phyloP scores from a whole-genome alignment of 352 stramenopile genomes.

The Aphanomyces cochlioides region DNA sequence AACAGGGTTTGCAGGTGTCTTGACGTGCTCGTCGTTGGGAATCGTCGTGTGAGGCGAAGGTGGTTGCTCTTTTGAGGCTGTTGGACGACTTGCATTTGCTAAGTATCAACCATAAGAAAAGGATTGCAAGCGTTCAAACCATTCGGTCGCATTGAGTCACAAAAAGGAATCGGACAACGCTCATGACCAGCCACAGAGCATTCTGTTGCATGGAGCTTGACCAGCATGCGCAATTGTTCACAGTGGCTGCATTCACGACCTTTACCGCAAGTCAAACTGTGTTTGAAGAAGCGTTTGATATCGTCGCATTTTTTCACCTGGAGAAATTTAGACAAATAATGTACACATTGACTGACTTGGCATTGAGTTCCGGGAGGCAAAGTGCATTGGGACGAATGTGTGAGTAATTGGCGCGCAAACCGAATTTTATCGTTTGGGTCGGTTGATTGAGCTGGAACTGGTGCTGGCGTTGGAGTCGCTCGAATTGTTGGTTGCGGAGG shows the following conservation, averaged over 20 bases:
- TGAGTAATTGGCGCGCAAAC: conserved; percentile 77
- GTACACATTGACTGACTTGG: conserved; percentile 32
- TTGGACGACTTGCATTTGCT: too few relatives aligned
- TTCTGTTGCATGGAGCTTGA: conserved; percentile 83
- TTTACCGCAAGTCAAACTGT: conserved; percentile 70
- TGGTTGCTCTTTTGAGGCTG: too few relatives aligned
- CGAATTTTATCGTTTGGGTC: conserved; percentile 79
- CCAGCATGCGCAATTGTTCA: conserved; percentile 73
- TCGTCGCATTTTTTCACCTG: conserved; percentile 83
- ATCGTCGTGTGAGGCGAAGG: too few relatives aligned
- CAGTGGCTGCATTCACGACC: conserved; percentile 70
- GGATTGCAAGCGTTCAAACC: background rate
- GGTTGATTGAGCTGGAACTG: background rate
- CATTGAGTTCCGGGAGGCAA: conserved; percentile 51
- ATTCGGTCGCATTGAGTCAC: conserved; percentile 53
- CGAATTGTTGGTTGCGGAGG: conserved; percentile 31
- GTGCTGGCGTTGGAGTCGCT: conserved; percentile 4
- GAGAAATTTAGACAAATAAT: background rate
- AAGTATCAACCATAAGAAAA: too few relatives aligned
- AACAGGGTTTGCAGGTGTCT: too few relatives aligned
- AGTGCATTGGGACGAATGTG: conserved; percentile 66
- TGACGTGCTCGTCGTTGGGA: too few relatives aligned
- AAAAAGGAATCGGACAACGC: conserved; percentile 81
- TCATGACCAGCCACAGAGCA: conserved; percentile 56
- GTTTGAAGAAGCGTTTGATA: conserved; percentile 80